Evolutionary conservation across 768 basidiomycete genomes (phyloP).

Genomic region (Amanita phalloides): DNA sequence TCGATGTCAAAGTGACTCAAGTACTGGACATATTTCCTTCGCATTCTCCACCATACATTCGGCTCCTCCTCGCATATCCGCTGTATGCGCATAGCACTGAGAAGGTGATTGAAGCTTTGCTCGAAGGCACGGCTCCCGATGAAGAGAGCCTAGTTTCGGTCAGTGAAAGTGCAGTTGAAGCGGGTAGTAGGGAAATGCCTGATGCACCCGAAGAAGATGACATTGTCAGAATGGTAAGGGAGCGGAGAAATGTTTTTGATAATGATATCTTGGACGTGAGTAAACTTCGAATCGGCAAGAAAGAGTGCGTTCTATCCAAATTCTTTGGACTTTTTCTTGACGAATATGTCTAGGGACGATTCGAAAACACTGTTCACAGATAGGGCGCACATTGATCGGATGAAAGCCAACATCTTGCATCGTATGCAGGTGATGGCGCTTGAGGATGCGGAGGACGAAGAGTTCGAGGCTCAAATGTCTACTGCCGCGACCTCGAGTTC

Average conservation of each 20-base stretch:
- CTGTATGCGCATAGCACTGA: conserved; percentile 48
- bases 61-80: conserved; percentile 39
- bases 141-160: conserved; percentile 15
- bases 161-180: not conserved
- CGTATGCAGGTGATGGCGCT: conserved; percentile 58
- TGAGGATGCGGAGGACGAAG: conserved; percentile 48
- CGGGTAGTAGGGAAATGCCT: not conserved
- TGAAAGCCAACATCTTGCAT: conserved; percentile 79
- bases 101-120: conserved; percentile 54
- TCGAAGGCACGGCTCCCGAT: conserved; percentile 59
- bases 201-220: conserved; percentile 8
- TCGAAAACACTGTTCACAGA: conserved; percentile 33
- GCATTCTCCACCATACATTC: conserved; percentile 42
- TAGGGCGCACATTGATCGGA: conserved; percentile 48
- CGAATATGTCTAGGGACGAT: conserved; percentile 26
- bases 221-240: conserved; percentile 17
- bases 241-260: conserved; percentile 69
- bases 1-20: conserved; percentile 53
- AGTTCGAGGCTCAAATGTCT: conserved; percentile 1
- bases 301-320: conserved; percentile 29
- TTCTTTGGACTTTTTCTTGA: not conserved
- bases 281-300: conserved; percentile 54
- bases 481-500: not conserved
- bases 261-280: conserved; percentile 57
- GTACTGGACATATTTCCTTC: conserved; percentile 73